A percentile compares a stretch with the other conserved stretches of the same genome.
Conservation (phyloP, 257 asterid species). For the Solanum chmielewskii region DNA sequence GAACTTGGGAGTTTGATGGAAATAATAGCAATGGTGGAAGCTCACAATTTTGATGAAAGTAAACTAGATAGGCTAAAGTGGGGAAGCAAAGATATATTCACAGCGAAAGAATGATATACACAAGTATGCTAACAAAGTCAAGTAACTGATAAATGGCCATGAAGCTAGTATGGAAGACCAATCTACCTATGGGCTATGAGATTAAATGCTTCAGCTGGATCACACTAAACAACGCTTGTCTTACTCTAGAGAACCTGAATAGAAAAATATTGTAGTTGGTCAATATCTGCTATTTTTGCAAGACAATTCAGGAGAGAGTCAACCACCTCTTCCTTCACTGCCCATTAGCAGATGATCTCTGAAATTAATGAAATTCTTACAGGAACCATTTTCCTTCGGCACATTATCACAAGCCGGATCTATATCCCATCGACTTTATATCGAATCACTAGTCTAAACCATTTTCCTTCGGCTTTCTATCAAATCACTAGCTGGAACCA, state of each 20-base stretch:
- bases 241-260: neutral
- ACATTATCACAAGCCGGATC: neutral
- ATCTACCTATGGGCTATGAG: neutral
- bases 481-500: neutral
- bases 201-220: neutral
- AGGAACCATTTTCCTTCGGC: neutral
- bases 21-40: neutral
- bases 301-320: neutral
- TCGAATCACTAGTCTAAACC: neutral
- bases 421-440: neutral
- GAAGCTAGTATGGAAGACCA: neutral
- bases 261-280: neutral
- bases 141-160: neutral
- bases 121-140: neutral
- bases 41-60: neutral
- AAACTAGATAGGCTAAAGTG: neutral
- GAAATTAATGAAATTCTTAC: neutral
- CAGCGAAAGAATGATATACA: neutral
- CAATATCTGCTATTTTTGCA: neutral
- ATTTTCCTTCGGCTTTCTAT: neutral
- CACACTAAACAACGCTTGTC: neutral
- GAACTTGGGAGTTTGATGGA: neutral
- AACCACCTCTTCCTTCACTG: neutral
- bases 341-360: neutral
- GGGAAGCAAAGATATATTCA: neutral